Conservation (phyloP, 495 filamentous ascomycete genomes). For the Trichocladium uniseriatum region DNA sequence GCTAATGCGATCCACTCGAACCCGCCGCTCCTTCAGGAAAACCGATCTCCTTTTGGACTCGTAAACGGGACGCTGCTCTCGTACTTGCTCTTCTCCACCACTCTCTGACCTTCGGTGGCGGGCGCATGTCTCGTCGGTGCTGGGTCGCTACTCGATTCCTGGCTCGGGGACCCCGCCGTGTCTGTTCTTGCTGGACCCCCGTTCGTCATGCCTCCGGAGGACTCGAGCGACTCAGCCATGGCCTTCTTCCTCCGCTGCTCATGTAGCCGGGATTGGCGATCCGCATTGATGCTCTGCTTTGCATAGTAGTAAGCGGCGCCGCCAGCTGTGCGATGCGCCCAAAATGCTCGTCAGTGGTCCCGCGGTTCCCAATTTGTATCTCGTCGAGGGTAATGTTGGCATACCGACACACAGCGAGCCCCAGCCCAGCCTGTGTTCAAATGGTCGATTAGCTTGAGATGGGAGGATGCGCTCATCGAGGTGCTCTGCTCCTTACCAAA, state of each 20-base stretch:
- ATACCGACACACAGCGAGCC: constrained; percentile 71
- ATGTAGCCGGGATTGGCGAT: constrained; percentile 63
- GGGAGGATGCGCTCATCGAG: neutral
- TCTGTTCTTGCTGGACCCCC: constrained; percentile 42
- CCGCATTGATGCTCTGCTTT: constrained; percentile 85
- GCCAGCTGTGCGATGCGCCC: constrained; percentile 49
- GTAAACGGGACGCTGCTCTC: constrained; percentile 61
- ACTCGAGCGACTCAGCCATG: constrained; percentile 51
- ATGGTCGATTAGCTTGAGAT: constrained; percentile 5
- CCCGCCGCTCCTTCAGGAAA: constrained; percentile 36
- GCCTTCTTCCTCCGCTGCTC: constrained; percentile 56
- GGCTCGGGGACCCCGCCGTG: constrained; percentile 63
- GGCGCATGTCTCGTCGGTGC: constrained; percentile 79
- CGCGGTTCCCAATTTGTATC: neutral
- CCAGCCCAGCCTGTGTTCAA: constrained; percentile 63
- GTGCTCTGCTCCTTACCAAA: constrained; percentile 41
- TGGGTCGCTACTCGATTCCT: constrained; percentile 71
- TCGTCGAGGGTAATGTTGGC: constrained; percentile 12
- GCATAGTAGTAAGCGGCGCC: constrained; percentile 88
- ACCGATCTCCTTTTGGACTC: constrained; percentile 73
- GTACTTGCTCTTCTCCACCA: constrained; percentile 82
- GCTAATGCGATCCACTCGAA: neutral
- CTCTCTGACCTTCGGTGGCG: constrained; percentile 56
- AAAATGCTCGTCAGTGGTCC: constrained; percentile 15
- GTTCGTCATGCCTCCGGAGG: constrained; percentile 28